Evolutionary conservation across 2,329 filamentous ascomycete genomes (phyloP), one percentile per base, ranked within the genome.

Genomic region (Bipolaris victoriae): DNA sequence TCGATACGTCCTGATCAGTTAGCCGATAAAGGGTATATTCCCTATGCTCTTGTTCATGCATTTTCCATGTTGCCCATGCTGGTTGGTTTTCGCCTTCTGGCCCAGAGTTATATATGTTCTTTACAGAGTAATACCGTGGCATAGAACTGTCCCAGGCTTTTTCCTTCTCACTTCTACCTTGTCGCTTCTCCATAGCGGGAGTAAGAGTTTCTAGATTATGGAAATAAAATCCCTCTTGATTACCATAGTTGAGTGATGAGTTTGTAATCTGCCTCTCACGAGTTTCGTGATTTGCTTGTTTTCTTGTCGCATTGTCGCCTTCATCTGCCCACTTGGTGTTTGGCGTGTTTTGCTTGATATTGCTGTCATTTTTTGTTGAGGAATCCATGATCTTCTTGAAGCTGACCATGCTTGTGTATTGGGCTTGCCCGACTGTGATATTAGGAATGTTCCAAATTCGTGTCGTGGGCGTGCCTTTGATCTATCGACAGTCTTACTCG

Each of bases 51-150:
- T 41, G 45, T 46, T 58, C 60, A 7, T 68, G 58, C 9, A 53
- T 56, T 43, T 53, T 57, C 67, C 65, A 69, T 11, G 56, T 58
- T 44, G 52, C 57, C 67, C 66, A 69, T 13, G 69, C 41, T 16
- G 66, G 55, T 22, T 71, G 64, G 3, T 65, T 65, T 61, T 74
- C 71, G n/a, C 68, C 68, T 49, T 66, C 36, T 13, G 68, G 69
- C 0, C 69, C 67, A 16, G 47, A 31, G 10, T 57, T 24, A 40
- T 72, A 72, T 20, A 72, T 68, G 1, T 59, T 57, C 45, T 60
- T 67, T 10, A 60, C 63, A 5, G 46, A 49, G 20, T 53, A 58
- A 31, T 57, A 64, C 16, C 37, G 46, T 13, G 20, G 20, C 4
- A 20, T 22, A 15, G 39, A 36, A 16, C 33, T 16, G 7, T 5